Base-by-base conservation (phyloP, 176 grass and related monocot species). In the Triticum urartu region DNA sequence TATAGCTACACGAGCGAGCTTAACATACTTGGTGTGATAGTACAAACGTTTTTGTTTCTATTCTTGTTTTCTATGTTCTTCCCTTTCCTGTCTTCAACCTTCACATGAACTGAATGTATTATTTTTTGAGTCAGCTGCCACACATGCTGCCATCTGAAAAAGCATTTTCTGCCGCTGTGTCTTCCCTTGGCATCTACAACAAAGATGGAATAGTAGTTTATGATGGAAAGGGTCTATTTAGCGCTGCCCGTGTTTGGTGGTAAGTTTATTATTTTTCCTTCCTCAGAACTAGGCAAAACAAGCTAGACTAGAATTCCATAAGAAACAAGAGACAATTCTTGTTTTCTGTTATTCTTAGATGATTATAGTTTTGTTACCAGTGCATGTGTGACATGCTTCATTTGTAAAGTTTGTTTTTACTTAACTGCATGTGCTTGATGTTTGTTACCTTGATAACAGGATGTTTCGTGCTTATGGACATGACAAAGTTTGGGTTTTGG, bases 391-490 rank as follows among this genome's bases (percentile, higher is more conserved):
- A 18, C 11, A 86, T 75, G 59, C n/a, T n/a, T 78, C n/a, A 63
- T 71, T 42, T 76, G 3, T 88, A 74, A 47, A 39, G n/a, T 30
- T 30, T 30, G 0, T 34, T 80, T 80, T 85, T 78, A 30, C 59
- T 68, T 64, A 40, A 39, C 50, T 54, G 21, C 14, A 25, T 43
- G 11, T 78, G 9, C 60, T 14, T 22, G 67, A 79, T 83, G n/a
- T 39, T 66, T 80, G 63, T 56, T 75, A 76, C 56, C 58, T 89
- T 72, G 69, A 79, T 70, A 24, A 84, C 80, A 98, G 97, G 94
- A 98, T 98, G 97, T 94, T 98, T 88, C 90, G 94, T 86, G 92
- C 89, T 50, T 98, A 95, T 88, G 97, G 97, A 54, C 97, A 98
- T 77, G 82, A 96, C 22, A 98, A 89, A 84, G 85, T 98, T 85